Base-by-base conservation (phyloP, 768 basidiomycete genomes). In the Cystobasidium tubakii region DNA sequence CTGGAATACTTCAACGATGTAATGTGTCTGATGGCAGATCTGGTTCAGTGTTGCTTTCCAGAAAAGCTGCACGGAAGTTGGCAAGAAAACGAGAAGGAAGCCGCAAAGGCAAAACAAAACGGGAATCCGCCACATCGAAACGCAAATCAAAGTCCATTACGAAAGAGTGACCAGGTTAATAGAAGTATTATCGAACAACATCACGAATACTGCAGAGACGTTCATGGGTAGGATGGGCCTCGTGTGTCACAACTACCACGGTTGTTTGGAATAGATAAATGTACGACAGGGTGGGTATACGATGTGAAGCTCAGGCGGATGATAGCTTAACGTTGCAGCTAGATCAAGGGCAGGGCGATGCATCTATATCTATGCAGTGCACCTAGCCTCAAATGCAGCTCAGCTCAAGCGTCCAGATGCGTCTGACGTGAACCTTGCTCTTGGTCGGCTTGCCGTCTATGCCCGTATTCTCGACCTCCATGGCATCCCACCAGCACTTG, bases 401-500 rank as follows among this genome's bases (percentile, higher is more conserved):
- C 50, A 71, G 69, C 83, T 99, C 96, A 73, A 99, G 84, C 12
- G 96, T 99, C 96, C 96, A 99, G 19, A 99, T 96, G 73, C 96
- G 84, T 73, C 96, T 86, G 23, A 95, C 93, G 95, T 96, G 98
- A 57, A 99, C 85, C 82, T 97, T 97, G 77, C 94, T 86, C 12
- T 81, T 83, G 78, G 85, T 83, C n/a, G 80, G 76, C 10, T 60
- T 76, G 7, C 85, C 79, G 64, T 86, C 82, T 43, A 84, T 85
- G 2, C 83, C 87, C 0, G 83, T 80, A 2, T 85, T 84, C 9
- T 89, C 87, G 53, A 97, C 80, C 67, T 96, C 90, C 23, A 93
- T 84, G 13, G 95, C 95, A 78, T 99, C 96, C 96, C 96, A 99
- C 96, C 96, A 99, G 82, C 95, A 98, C 84, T 99, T 98, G 50